These are phyloP conservation scores for Hypocreales sp. DNA, from an alignment of 2,329 filamentous ascomycete genomes.

Conservation along the genomic window DNA sequence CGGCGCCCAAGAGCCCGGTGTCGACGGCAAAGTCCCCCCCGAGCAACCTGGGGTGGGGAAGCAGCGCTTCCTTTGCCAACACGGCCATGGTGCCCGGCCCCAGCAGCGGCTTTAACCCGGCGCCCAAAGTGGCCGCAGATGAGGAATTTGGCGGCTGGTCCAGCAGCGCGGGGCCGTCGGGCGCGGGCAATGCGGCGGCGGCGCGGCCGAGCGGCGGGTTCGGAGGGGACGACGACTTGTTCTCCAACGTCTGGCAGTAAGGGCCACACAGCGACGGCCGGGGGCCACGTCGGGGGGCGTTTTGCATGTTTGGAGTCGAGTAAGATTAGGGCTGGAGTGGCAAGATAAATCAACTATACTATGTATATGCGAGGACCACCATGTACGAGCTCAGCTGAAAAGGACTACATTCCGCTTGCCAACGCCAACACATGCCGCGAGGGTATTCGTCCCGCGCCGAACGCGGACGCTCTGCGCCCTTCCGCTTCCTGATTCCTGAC, in stretches of 20 bases:
- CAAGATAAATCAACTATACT: too few relatives aligned
- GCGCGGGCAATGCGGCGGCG: conserved; percentile 20
- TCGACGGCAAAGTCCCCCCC: conserved; percentile 23
- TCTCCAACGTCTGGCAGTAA: conserved; percentile 90
- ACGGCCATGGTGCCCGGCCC: conserved; percentile 46
- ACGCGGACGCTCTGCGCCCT: too few relatives aligned
- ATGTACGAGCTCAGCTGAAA: too few relatives aligned
- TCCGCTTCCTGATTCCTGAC: too few relatives aligned
- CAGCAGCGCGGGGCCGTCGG: conserved; percentile 42
- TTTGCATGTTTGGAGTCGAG: conserved; percentile 17
- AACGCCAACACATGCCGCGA: too few relatives aligned
- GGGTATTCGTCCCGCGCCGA: too few relatives aligned
- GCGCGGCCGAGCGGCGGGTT: conserved; percentile 44
- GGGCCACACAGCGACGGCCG: conserved; percentile 2
- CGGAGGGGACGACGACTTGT: conserved; percentile 68
- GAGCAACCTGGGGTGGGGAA: conserved; percentile 49
- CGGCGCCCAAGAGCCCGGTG: conserved; percentile 40
- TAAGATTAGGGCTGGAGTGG: too few relatives aligned
- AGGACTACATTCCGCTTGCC: too few relatives aligned
- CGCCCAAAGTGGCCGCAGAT: conserved; percentile 64
- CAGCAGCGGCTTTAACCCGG: conserved; percentile 47
- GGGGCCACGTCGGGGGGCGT: conserved; percentile 16
- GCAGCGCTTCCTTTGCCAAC: conserved; percentile 32
- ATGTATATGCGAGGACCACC: too few relatives aligned
- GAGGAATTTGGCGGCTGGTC: conserved; percentile 96